phyloP scores from a whole-genome alignment of 2,329 filamentous ascomycete genomes.

The Ophiognomonia clavigignenti-juglandacearum region DNA sequence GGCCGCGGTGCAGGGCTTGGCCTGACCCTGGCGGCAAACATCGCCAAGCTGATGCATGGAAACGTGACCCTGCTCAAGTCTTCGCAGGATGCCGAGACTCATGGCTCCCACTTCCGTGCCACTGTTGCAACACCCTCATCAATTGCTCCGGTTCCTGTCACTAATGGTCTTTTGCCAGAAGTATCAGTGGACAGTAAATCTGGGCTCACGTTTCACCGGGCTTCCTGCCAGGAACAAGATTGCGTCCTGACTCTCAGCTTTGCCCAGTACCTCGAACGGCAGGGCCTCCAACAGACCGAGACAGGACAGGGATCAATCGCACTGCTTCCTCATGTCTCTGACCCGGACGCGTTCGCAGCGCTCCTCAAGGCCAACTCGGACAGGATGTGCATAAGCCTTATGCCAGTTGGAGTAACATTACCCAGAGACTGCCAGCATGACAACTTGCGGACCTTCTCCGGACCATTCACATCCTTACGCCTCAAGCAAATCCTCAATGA shows the following conservation, averaged over 20 bases:
- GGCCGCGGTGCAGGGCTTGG: conserved; percentile 37
- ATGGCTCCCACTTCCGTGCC: conserved; percentile 35
- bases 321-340: background rate
- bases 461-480: conserved; percentile 1
- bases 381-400: background rate
- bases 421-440: background rate
- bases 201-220: background rate
- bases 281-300: background rate
- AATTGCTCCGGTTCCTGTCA: background rate
- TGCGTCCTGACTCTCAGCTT: background rate
- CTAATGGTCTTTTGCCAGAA: no score
- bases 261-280: background rate
- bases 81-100: conserved; percentile 14
- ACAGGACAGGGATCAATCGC: background rate
- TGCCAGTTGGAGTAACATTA: background rate
- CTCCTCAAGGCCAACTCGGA: background rate
- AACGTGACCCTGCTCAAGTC: conserved; percentile 32
- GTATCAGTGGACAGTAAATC: background rate
- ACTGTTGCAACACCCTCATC: conserved; percentile 12
- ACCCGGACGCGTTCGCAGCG: background rate
- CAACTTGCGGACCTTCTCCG: background rate
- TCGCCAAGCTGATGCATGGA: conserved; percentile 35
- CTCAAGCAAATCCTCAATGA: background rate
- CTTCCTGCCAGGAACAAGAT: background rate
- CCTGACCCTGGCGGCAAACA: conserved; percentile 35